A percentile compares a stretch with the other conserved stretches of the same genome.
phyloP scores from a whole-genome alignment of 2,329 filamentous ascomycete genomes.

The Trichoderma cornu-damae region DNA sequence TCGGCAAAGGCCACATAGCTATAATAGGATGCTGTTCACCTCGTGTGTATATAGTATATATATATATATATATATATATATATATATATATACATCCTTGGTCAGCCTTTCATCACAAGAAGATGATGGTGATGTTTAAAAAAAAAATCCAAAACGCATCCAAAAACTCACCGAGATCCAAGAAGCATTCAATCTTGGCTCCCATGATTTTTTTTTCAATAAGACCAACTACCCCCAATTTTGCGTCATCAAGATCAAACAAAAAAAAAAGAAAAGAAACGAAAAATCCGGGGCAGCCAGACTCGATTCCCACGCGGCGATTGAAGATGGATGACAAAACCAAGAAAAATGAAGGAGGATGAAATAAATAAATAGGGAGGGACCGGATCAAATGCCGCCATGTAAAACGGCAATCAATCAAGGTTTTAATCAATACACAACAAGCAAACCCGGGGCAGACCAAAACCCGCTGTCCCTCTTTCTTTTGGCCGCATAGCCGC shows the following conservation, averaged over 20 bases:
- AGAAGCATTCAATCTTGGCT: constrained; percentile 57
- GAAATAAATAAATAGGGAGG: neutral
- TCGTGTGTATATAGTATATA: neutral
- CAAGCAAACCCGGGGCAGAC: too few species aligned
- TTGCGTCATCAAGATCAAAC: neutral
- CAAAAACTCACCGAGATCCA: constrained; percentile 56
- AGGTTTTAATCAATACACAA: too few species aligned
- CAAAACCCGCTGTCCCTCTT: neutral
- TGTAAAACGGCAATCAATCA: too few species aligned
- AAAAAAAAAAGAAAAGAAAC: too few species aligned
- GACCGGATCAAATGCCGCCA: too few species aligned
- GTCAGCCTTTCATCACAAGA: too few species aligned
- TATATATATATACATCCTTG: too few species aligned
- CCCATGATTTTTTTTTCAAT: constrained; percentile 42
- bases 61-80: too few species aligned
- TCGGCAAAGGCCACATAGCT: constrained; percentile 55
- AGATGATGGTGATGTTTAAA: neutral
- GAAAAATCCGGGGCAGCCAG: neutral
- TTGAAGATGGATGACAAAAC: constrained; percentile 4
- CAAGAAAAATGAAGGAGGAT: neutral
- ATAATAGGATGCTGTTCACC: constrained; percentile 55
- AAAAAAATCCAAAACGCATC: neutral
- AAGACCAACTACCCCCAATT: neutral
- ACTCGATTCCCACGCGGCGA: constrained; percentile 2
- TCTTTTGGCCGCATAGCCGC: neutral